Conservation (phyloP, 352 stramenopile genomes). For the Pythium chondricola region DNA sequence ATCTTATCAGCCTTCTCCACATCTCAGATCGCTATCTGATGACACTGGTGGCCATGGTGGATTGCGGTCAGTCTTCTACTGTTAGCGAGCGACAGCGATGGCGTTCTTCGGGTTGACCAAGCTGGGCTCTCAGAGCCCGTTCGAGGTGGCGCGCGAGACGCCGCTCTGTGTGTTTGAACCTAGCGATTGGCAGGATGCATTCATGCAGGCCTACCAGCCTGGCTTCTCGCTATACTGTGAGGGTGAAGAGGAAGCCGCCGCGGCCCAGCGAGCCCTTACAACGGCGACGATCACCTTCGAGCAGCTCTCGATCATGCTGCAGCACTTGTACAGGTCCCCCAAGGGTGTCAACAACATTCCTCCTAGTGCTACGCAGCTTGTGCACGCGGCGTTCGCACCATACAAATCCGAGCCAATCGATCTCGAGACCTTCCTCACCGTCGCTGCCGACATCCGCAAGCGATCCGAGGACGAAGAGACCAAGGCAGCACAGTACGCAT, state of each 20-base stretch:
- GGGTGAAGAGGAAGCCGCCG: conserved; percentile 40
- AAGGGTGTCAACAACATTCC: conserved; percentile 50
- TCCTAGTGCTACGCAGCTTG: conserved; percentile 14
- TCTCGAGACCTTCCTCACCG: conserved; percentile 23
- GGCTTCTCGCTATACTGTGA: conserved; percentile 54
- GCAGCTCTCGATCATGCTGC: conserved; percentile 36
- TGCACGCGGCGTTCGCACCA: conserved; percentile 16
- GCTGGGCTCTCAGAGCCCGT: conserved; percentile 49
- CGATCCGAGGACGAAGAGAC: conserved; percentile 27
- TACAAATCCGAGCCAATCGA: conserved; percentile 8
- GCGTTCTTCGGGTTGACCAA: conserved; percentile 62
- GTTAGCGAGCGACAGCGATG: no score
- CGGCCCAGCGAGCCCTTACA: conserved; percentile 20
- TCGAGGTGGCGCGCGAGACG: conserved; percentile 48
- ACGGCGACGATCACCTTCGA: conserved; percentile 28
- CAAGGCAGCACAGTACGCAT: conserved; percentile 23
- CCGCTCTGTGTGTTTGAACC: conserved; percentile 48
- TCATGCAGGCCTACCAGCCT: conserved; percentile 41
- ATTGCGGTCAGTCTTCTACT: no score
- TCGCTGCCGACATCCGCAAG: conserved; percentile 27
- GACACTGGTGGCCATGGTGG: no score
- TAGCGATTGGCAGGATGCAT: conserved; percentile 49
- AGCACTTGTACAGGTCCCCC: conserved; percentile 55
- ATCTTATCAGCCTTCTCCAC: no score
- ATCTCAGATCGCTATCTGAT: no score